Percentiles rank a stretch among this genome's conserved stretches.
These are phyloP conservation scores for Picochlorum sp. DNA, from an alignment of 139 green algal species.

Conservation along the genomic window DNA sequence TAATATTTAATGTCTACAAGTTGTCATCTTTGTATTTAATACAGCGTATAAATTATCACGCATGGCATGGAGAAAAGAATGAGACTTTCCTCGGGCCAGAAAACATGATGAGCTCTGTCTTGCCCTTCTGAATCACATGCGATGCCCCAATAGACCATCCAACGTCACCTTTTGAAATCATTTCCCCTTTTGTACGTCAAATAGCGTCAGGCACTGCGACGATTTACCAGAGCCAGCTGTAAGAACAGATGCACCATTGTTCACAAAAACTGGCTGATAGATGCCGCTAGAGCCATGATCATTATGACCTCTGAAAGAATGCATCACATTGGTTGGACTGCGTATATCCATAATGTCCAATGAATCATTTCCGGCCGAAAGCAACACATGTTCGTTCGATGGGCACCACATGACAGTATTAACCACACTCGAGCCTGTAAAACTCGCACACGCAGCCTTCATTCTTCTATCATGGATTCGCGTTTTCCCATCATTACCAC, in stretches of 20 bases:
- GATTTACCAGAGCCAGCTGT: conserved; percentile 15
- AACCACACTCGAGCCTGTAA: not conserved
- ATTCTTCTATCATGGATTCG: conserved; percentile 7
- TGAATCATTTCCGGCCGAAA: conserved; percentile 19
- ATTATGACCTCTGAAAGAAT: conserved; percentile 15
- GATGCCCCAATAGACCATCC: too few relatives aligned
- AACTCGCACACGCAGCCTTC: not conserved
- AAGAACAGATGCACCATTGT: conserved; percentile 12
- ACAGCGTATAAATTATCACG: too few relatives aligned
- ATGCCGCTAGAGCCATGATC: conserved; percentile 10
- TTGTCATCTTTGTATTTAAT: too few relatives aligned
- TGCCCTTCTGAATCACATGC: too few relatives aligned
- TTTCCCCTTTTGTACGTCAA: not conserved
- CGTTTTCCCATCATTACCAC: conserved; percentile 27
- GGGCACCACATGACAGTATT: conserved; percentile 31
- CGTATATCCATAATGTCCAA: conserved; percentile 26
- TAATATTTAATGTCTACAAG: not conserved
- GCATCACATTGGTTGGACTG: conserved; percentile 13
- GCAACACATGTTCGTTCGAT: conserved; percentile 11
- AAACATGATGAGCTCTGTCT: too few relatives aligned
- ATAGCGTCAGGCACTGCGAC: conserved; percentile 15
- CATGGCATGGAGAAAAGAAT: too few relatives aligned
- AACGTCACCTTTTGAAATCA: conserved; percentile 2
- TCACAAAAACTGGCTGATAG: conserved; percentile 33
- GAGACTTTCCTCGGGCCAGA: too few relatives aligned